Percentiles rank a stretch among this genome's conserved stretches.
These are phyloP conservation scores for Xylona heveae DNA, from an alignment of 495 filamentous ascomycete genomes.

Conservation along the genomic window DNA sequence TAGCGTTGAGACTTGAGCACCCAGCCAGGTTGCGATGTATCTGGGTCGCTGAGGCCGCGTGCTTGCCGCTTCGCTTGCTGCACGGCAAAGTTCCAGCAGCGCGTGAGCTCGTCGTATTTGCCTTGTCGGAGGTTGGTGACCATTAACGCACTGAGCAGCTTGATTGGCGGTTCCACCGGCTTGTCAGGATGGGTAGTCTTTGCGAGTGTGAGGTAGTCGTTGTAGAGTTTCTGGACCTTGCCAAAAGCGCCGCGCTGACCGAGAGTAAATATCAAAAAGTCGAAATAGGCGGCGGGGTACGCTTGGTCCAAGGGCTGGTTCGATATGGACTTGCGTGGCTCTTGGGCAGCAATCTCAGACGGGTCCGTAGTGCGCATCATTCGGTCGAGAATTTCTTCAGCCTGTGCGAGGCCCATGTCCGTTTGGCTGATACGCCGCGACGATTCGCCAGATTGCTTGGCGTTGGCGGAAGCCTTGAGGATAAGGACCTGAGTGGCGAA, in stretches of 20 bases:
- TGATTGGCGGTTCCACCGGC: constrained; percentile 22
- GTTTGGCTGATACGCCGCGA: constrained; percentile 6
- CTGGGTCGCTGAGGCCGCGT: constrained; percentile 8
- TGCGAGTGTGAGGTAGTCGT: constrained; percentile 21
- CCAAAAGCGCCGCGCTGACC: constrained; percentile 30
- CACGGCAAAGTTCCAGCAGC: constrained; percentile 42
- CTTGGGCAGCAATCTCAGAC: constrained; percentile 11
- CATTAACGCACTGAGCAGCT: constrained; percentile 45
- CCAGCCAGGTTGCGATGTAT: constrained; percentile 7
- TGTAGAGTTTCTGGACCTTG: constrained; percentile 32
- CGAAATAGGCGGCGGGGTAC: constrained; percentile 27
- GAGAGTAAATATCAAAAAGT: constrained; percentile 40
- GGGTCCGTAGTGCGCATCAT: constrained; percentile 13
- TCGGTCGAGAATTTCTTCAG: constrained; percentile 18
- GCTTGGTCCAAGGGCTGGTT: constrained; percentile 12
- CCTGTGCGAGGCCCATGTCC: constrained; percentile 9
- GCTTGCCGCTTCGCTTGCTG: constrained; percentile 18
- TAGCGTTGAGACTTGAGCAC: constrained; percentile 34
- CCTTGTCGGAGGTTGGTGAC: constrained; percentile 28
- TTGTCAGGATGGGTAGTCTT: constrained; percentile 9
- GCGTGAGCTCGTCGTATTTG: constrained; percentile 33
- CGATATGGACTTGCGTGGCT: constrained; percentile 11
- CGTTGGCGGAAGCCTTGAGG: constrained; percentile 21
- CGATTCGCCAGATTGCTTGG: too few relatives aligned
- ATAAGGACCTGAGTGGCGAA: constrained; percentile 23